Percentiles rank a stretch among this genome's conserved stretches.
Conservation (phyloP, 2,329 filamentous ascomycete genomes). For the Diatrype stigma region DNA sequence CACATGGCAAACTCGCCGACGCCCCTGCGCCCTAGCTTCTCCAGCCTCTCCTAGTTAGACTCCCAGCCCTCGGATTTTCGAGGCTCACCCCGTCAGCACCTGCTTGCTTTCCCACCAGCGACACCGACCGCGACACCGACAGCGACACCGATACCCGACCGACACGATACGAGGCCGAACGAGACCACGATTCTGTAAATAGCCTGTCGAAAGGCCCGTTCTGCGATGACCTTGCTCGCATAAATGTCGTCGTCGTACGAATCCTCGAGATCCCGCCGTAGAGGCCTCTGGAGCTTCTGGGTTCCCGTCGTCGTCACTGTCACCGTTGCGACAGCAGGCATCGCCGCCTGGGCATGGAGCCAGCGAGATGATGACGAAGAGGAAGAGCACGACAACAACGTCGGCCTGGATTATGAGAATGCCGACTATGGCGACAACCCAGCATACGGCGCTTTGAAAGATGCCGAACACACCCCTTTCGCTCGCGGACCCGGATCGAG, state of each 20-base stretch:
- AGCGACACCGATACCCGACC: too few relatives aligned
- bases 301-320: constrained; percentile 82
- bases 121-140: too few relatives aligned
- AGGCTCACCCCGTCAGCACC: neutral
- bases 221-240: constrained; percentile 35
- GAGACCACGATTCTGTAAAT: neutral
- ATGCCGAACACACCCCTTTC: constrained; percentile 32
- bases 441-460: constrained; percentile 41
- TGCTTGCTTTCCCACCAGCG: neutral
- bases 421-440: constrained; percentile 48
- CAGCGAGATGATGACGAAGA: constrained; percentile 73
- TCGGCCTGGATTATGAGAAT: constrained; percentile 45
- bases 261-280: constrained; percentile 55
- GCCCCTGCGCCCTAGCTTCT: too few relatives aligned
- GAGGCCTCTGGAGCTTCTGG: constrained; percentile 75
- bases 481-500: constrained; percentile 36
- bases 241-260: constrained; percentile 62
- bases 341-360: constrained; percentile 92
- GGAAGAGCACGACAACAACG: constrained; percentile 53
- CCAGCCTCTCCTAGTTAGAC: neutral
- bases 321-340: constrained; percentile 78
- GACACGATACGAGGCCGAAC: neutral
- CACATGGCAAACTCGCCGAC: neutral
- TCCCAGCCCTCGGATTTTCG: neutral
- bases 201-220: constrained; percentile 14